Evolutionary conservation across 2,329 filamentous ascomycete species (phyloP).

Genomic region (Colletotrichum navitas): DNA sequence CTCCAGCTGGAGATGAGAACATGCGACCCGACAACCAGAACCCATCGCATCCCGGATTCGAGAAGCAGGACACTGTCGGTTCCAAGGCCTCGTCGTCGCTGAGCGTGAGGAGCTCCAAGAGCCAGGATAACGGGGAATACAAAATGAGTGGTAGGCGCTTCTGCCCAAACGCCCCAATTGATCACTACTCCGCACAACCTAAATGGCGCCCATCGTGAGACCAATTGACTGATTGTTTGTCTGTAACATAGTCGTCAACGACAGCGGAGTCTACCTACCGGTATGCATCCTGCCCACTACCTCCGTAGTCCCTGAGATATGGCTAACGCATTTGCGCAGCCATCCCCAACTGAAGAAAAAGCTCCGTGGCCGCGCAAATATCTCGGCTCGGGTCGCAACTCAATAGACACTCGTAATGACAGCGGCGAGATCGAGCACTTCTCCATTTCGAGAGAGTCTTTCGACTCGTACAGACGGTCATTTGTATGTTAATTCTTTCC

Average conservation of each 20-base stretch:
- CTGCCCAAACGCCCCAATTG: constrained; percentile 19
- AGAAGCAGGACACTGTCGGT: constrained; percentile 72
- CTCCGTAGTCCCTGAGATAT: constrained; percentile 42
- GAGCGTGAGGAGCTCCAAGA: constrained; percentile 71
- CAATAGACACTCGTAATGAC: constrained; percentile 66
- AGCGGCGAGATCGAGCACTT: constrained; percentile 91
- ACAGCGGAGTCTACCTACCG: constrained; percentile 93
- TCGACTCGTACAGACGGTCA: constrained; percentile 94
- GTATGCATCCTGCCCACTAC: constrained; percentile 63
- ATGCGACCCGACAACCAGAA: constrained; percentile 58
- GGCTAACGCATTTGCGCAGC: constrained; percentile 61
- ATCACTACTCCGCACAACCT: constrained; percentile 37
- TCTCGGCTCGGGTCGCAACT: constrained; percentile 62
- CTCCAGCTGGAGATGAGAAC: constrained; percentile 65
- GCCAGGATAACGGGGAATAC: constrained; percentile 78
- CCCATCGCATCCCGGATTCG: constrained; percentile 65
- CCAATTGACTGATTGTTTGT: constrained; percentile 46
- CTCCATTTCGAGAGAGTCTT: constrained; percentile 94
- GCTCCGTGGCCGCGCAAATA: constrained; percentile 77
- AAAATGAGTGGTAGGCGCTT: constrained; percentile 79
- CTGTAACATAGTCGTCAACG: constrained; percentile 82
- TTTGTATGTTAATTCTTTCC: constrained; percentile 76
- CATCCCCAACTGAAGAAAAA: constrained; percentile 90
- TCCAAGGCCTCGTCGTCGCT: constrained; percentile 73
- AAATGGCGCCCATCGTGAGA: constrained; percentile 44